Conservation (phyloP, 2,329 filamentous ascomycete species). For the Chaetothyriales sp. region DNA sequence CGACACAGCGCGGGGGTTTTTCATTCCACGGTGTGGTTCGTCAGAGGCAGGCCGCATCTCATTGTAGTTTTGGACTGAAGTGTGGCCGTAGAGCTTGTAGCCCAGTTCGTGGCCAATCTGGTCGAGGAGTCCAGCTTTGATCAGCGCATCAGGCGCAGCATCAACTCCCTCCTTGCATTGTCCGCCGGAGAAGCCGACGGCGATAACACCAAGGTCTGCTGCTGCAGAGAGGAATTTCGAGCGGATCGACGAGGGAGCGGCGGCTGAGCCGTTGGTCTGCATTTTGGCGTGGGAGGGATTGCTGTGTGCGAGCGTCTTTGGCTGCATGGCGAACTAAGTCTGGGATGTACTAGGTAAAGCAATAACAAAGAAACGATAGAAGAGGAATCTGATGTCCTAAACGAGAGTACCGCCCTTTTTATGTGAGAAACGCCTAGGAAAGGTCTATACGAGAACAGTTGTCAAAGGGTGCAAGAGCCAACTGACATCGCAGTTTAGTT, state of each 20-base stretch:
- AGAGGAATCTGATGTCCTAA: neutral
- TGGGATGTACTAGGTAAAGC: slow-evolving; percentile 3
- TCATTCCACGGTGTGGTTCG: slow-evolving; percentile 64
- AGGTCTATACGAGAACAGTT: no score
- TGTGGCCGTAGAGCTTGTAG: slow-evolving; percentile 77
- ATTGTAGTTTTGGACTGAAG: slow-evolving; percentile 66
- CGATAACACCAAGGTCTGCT: slow-evolving; percentile 76
- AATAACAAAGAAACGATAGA: slow-evolving; percentile 1
- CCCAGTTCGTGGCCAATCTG: slow-evolving; percentile 75
- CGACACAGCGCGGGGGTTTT: slow-evolving; percentile 75
- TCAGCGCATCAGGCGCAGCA: slow-evolving; percentile 74
- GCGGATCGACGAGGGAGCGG: slow-evolving; percentile 43
- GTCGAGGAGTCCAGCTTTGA: slow-evolving; percentile 71
- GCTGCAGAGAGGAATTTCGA: slow-evolving; percentile 68
- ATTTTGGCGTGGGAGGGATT: slow-evolving; percentile 4
- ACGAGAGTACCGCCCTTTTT: neutral
- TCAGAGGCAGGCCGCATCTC: slow-evolving; percentile 38
- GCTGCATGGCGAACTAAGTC: slow-evolving; percentile 18
- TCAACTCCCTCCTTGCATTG: slow-evolving; percentile 92
- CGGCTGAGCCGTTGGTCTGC: slow-evolving; percentile 17
- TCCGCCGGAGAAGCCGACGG: slow-evolving; percentile 90
- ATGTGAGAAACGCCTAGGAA: neutral
- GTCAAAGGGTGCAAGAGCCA: no score
- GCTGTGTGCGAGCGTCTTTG: slow-evolving; percentile 5
- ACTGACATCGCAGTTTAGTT: neutral